phyloP scores from a whole-genome alignment of 805 yeast genomes.

The Zygoascus ofunaensis region DNA sequence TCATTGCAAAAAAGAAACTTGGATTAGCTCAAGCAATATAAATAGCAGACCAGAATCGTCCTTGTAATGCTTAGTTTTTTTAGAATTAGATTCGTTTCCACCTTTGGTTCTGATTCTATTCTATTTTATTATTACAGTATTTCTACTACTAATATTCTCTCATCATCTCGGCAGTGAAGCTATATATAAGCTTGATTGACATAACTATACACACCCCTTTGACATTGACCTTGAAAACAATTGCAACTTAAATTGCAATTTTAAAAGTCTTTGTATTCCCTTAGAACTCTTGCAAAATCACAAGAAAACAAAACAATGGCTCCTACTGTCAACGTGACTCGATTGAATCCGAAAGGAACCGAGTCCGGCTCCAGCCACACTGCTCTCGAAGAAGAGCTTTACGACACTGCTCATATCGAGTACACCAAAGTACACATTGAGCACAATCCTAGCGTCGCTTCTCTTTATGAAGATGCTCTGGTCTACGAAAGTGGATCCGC shows the following conservation, averaged over 20 bases:
- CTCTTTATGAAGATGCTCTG: slow-evolving; percentile 89
- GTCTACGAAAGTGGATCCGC: slow-evolving; percentile 78
- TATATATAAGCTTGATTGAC: no score
- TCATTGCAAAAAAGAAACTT: not conserved
- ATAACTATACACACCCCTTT: no score
- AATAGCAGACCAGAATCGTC: no score
- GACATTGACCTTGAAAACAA: no score
- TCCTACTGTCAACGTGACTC: slow-evolving; percentile 31
- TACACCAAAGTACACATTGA: slow-evolving; percentile 34
- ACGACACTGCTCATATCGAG: slow-evolving; percentile 35
- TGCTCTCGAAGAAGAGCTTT: slow-evolving; percentile 33
- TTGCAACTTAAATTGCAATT: no score
- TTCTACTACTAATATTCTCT: not conserved
- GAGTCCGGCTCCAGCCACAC: slow-evolving; percentile 27
- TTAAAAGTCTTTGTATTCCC: no score
- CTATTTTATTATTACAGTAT: not conserved
- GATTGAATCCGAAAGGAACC: slow-evolving; percentile 36
- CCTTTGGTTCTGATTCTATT: no score
- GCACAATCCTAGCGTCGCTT: slow-evolving; percentile 89
- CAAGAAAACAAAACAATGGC: slow-evolving; percentile 22
- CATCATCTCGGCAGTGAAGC: no score
- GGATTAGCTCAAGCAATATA: not conserved
- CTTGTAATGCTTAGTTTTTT: no score
- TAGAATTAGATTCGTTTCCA: no score
- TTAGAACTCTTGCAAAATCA: no score